These are phyloP conservation scores for Apodospora peruviana DNA, from an alignment of 495 filamentous ascomycete genomes.

Conservation along the genomic window DNA sequence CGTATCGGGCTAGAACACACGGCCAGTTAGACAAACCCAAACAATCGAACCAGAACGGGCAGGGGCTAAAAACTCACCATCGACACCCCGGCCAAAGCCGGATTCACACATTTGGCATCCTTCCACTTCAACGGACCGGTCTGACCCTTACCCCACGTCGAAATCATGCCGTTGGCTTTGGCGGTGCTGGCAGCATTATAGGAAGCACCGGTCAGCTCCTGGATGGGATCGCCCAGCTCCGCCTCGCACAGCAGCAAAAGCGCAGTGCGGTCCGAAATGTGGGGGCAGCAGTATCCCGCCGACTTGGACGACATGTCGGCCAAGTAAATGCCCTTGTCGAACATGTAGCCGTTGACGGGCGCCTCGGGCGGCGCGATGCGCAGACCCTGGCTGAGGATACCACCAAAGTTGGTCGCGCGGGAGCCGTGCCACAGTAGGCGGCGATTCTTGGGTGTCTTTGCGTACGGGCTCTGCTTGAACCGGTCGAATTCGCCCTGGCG, in stretches of 20 bases:
- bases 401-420: conserved; percentile 72
- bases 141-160: conserved; percentile 61
- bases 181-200: conserved; percentile 60
- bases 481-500: conserved; percentile 67
- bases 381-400: conserved; percentile 78
- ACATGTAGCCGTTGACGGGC: conserved; percentile 70
- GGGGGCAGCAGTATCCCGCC: conserved; percentile 65
- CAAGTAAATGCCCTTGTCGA: conserved; percentile 87
- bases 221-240: conserved; percentile 68
- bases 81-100: conserved; percentile 54
- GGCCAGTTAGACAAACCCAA: conserved; percentile 11
- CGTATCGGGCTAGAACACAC: conserved; percentile 40
- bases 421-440: conserved; percentile 83
- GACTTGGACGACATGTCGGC: conserved; percentile 74
- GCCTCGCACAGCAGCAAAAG: conserved; percentile 72
- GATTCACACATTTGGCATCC: conserved; percentile 62
- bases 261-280: conserved; percentile 40
- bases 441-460: conserved; percentile 43
- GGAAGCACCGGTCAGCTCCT: conserved; percentile 44
- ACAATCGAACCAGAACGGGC: background rate
- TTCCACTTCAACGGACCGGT: conserved; percentile 65
- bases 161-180: conserved; percentile 50
- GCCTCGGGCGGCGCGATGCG: conserved; percentile 84
- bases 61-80: conserved; percentile 49
- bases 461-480: conserved; percentile 51